Percentiles rank a stretch among this genome's conserved stretches.
phyloP scores from a whole-genome alignment of 495 filamentous ascomycete species.

The Tuber brumale region DNA sequence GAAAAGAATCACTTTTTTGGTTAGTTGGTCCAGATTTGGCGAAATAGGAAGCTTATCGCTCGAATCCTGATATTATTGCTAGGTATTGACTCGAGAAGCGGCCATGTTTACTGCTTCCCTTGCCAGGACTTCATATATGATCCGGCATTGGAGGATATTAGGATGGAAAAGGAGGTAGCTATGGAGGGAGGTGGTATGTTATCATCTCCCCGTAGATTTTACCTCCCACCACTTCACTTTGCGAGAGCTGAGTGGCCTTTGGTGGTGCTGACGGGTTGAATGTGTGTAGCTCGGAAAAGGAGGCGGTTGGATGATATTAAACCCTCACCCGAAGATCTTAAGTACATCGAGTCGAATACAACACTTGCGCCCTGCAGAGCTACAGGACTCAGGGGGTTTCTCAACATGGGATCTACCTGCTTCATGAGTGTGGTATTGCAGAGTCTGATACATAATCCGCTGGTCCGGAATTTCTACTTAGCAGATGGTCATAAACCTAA shows the following conservation, averaged over 20 bases:
- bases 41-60: not conserved
- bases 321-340: slow-evolving; percentile 49
- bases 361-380: slow-evolving; percentile 60
- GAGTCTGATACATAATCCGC: slow-evolving; percentile 77
- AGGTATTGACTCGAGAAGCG: slow-evolving; percentile 79
- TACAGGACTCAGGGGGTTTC: slow-evolving; percentile 73
- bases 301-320: slow-evolving; percentile 31
- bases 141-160: slow-evolving; percentile 66
- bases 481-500: slow-evolving; percentile 68
- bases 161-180: slow-evolving; percentile 47
- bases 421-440: slow-evolving; percentile 91
- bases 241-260: slow-evolving; percentile 4
- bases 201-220: not conserved
- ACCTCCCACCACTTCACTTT: not conserved
- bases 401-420: slow-evolving; percentile 89
- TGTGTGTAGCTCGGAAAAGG: slow-evolving; percentile 43
- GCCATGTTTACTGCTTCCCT: slow-evolving; percentile 71
- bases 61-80: slow-evolving; percentile 22
- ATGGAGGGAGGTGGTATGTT: slow-evolving; percentile 44
- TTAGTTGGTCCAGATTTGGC: slow-evolving; percentile 42
- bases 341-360: slow-evolving; percentile 56
- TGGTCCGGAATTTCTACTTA: slow-evolving; percentile 78
- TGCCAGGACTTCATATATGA: slow-evolving; percentile 87
- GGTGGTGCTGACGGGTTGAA: slow-evolving; percentile 2
- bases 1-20: slow-evolving; percentile 60